Conservation (phyloP, 176 grass and related monocot genomes). For the Saccharum officinarum region DNA sequence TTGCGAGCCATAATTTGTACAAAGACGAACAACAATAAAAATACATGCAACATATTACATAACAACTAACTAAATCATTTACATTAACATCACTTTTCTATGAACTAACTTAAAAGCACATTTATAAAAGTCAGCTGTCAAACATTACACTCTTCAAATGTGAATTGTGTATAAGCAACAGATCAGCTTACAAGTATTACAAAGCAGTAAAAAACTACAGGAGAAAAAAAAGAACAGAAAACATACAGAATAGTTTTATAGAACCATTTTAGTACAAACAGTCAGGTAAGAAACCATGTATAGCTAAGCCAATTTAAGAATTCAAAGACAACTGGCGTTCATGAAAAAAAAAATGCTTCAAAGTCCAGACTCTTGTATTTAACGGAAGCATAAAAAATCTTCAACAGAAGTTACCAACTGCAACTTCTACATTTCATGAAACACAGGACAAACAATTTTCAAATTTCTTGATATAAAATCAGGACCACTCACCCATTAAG, state of each 20-base stretch:
- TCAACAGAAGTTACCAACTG: neutral
- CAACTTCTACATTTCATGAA: neutral
- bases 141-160: constrained; percentile 6
- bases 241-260: neutral
- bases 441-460: neutral
- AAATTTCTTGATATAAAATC: neutral
- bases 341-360: constrained; percentile 3
- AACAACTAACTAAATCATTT: constrained; percentile 5
- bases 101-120: neutral
- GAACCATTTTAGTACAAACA: neutral
- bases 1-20: neutral
- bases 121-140: neutral
- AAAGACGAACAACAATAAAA: neutral
- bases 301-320: neutral
- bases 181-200: constrained; percentile 2
- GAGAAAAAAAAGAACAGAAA: neutral
- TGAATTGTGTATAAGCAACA: neutral
- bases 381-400: neutral
- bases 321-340: neutral
- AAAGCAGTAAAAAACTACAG: neutral
- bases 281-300: neutral
- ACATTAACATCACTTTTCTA: neutral
- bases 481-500: neutral
- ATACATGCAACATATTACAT: neutral
- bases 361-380: neutral